phyloP scores from a whole-genome alignment of 1,284 basidiomycete genomes.

The Sanghuangporus baumii region DNA sequence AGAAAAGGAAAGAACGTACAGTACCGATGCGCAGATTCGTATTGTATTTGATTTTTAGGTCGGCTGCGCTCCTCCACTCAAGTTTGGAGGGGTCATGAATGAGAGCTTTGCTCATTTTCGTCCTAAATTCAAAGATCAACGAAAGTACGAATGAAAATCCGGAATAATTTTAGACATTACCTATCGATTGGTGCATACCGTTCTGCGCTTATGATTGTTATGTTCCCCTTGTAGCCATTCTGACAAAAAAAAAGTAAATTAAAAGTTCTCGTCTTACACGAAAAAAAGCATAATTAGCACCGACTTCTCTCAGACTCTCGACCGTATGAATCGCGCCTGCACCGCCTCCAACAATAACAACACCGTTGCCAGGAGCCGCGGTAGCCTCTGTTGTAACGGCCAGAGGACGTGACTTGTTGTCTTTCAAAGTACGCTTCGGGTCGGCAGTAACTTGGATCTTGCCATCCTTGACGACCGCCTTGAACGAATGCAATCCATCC shows the following conservation, averaged over 20 bases:
- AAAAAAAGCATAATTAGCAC: slow-evolving; percentile 10
- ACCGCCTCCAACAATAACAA: slow-evolving; percentile 88
- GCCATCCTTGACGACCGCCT: slow-evolving; percentile 61
- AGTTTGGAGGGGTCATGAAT: slow-evolving; percentile 75
- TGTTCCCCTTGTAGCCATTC: slow-evolving; percentile 74
- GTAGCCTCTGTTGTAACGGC: slow-evolving; percentile 38
- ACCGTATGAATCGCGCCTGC: slow-evolving; percentile 76
- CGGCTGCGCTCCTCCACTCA: slow-evolving; percentile 66
- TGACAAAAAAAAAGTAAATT: slow-evolving; percentile 26
- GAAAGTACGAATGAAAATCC: neutral
- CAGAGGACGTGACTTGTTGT: slow-evolving; percentile 59
- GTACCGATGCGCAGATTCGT: slow-evolving; percentile 68
- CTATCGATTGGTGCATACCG: slow-evolving; percentile 82
- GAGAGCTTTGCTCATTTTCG: slow-evolving; percentile 87
- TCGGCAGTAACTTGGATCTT: slow-evolving; percentile 82
- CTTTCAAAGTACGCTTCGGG: slow-evolving; percentile 59
- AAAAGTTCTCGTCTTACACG: neutral
- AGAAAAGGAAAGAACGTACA: slow-evolving; percentile 33
- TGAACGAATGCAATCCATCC: slow-evolving; percentile 79
- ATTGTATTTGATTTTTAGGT: slow-evolving; percentile 77
- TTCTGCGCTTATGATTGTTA: slow-evolving; percentile 81
- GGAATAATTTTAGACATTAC: slow-evolving; percentile 30
- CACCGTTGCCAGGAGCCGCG: slow-evolving; percentile 43
- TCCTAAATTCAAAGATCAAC: slow-evolving; percentile 38
- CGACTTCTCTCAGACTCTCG: slow-evolving; percentile 79